Base-by-base conservation (phyloP, 495 filamentous ascomycete species). In the Aspergillus affinis region DNA sequence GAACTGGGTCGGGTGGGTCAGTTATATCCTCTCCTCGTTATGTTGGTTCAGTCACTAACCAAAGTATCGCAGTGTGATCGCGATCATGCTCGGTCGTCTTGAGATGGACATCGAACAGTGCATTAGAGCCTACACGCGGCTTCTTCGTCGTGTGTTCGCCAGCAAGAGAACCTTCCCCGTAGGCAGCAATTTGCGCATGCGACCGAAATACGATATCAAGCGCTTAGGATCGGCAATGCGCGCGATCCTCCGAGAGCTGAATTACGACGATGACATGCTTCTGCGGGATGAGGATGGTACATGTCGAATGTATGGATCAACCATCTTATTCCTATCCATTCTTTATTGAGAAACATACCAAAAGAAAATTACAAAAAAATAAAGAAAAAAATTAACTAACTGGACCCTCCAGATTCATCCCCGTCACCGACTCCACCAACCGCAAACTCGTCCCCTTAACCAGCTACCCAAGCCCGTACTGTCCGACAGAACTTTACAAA, bases 51-150 rank as follows among this genome's bases (percentile, higher is more conserved):
- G 30, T 51, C 12, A n/a, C 62, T 66, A 29, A 46, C 30, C 36
- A 19, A 15, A n/a, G 27, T 57, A 18, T 27, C 23, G 29, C 36
- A 77, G 72, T 0, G 49, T 76, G 0, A 70, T 77, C 10, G 76
- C 75, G 6, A 72, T 79, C 47, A 72, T 79, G 70, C 60, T 79
- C 0, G 75, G 75, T n/a, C 71, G 71, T 0, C 59, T 79, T 5
- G 59, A 72, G 50, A 79, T 84, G 75, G 76, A 65, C 49, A 67
- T 84, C 55, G 71, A 76, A 44, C 69, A 81, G 44, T 82, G 77
- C 58, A 82, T 84, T 30, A 54, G 66, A 7, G 71, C 71, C 9
- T 83, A 84, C 56, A 64, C 62, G 12, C 21, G 32, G 19, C 61
- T 85, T 0, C 69, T 67, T 20, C 59, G 69, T 26, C 53, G 57